Conservation (phyloP, 768 basidiomycete genomes). For the Exidia glandulosa region DNA sequence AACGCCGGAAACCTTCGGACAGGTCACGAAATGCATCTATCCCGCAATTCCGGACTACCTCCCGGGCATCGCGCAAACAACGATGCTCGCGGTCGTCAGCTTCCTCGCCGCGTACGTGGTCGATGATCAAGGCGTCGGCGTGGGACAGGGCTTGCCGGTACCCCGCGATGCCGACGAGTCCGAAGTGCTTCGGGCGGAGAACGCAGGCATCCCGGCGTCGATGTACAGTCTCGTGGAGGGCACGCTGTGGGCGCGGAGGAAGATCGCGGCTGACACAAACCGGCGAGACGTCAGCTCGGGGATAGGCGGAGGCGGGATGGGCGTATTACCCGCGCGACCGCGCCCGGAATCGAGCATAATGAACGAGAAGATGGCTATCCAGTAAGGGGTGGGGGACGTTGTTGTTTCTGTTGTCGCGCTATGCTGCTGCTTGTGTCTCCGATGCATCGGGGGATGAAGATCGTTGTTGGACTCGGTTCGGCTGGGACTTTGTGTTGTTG, state of each 20-base stretch:
- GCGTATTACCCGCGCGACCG: background rate
- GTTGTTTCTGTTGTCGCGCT: too few species aligned
- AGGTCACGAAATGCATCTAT: background rate
- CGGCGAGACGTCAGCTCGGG: background rate
- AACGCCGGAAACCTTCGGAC: too few species aligned
- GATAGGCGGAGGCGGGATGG: background rate
- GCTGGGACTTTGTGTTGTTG: too few species aligned
- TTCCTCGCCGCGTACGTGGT: background rate
- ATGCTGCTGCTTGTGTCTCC: too few species aligned
- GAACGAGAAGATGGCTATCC: too few species aligned
- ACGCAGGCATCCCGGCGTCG: background rate
- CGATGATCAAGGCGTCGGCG: background rate
- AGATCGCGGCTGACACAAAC: background rate
- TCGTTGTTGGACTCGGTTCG: too few species aligned
- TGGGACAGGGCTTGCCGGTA: background rate
- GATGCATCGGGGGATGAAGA: too few species aligned
- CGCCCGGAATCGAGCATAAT: too few species aligned
- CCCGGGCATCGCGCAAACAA: background rate
- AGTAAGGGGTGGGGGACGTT: too few species aligned
- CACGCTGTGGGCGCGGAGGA: background rate
- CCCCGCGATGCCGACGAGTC: background rate
- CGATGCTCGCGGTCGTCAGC: background rate
- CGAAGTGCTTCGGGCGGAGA: background rate
- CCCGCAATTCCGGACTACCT: background rate
- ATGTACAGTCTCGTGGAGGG: background rate